These are phyloP conservation scores for Alternaria longipes DNA, from an alignment of 2,329 filamentous ascomycete species.

Conservation along the genomic window DNA sequence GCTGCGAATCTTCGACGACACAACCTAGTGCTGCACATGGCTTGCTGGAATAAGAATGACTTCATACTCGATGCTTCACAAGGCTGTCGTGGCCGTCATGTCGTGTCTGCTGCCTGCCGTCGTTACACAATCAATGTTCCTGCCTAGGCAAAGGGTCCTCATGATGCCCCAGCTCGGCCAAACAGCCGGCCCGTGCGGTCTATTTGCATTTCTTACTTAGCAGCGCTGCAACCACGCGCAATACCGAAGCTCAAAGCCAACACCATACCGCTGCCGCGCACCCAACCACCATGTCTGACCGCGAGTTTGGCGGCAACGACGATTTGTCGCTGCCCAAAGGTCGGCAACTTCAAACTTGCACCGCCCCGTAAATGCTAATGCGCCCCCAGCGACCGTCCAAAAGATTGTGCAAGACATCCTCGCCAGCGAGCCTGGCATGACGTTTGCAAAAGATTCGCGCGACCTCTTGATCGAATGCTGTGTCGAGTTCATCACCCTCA, in stretches of 20 bases:
- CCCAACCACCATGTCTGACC: constrained; percentile 51
- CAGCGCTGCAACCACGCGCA: constrained; percentile 10
- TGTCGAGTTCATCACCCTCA: constrained; percentile 97
- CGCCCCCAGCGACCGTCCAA: constrained; percentile 68
- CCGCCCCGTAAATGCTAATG: constrained; percentile 21
- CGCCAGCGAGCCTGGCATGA: constrained; percentile 76
- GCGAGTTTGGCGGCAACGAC: constrained; percentile 56
- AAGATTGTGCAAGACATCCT: constrained; percentile 96
- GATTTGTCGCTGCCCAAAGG: constrained; percentile 55
- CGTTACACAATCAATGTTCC: constrained; percentile 4
- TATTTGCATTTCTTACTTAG: constrained; percentile 15
- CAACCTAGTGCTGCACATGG: not conserved
- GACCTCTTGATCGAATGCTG: constrained; percentile 98
- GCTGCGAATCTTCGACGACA: not conserved
- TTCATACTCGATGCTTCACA: not conserved
- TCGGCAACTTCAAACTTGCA: constrained; percentile 22
- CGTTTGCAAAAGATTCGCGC: constrained; percentile 93
- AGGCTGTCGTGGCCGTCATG: not conserved
- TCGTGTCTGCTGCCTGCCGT: not conserved
- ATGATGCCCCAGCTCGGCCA: constrained; percentile 12
- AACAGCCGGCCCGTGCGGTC: constrained; percentile 20
- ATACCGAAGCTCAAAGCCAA: constrained; percentile 16
- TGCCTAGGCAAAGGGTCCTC: constrained; percentile 6
- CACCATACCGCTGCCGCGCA: constrained; percentile 19
- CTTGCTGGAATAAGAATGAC: not conserved